Conservation (phyloP, 345 rosid species). For the Linum usitatissimum region DNA sequence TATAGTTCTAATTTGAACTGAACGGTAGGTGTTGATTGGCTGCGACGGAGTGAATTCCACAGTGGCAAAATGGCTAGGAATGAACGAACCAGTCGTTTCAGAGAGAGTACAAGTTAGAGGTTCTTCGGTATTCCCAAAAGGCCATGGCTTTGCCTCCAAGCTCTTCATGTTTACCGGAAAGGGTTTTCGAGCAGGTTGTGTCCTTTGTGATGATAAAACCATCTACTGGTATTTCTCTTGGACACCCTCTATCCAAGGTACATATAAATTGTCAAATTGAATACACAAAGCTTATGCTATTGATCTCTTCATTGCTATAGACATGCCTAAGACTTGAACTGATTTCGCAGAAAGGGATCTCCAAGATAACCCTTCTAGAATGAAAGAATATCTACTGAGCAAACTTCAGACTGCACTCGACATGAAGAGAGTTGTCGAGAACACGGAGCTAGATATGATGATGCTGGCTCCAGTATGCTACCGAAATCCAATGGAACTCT, state of each 20-base stretch:
- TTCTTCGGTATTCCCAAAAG: neutral
- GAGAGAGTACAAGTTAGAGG: neutral
- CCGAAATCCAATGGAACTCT: neutral
- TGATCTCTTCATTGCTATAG: neutral
- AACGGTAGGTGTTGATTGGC: constrained; percentile 5
- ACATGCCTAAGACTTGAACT: neutral
- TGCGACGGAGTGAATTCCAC: constrained; percentile 3
- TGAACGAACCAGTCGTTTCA: neutral
- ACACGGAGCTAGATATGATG: neutral
- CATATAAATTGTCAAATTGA: no score
- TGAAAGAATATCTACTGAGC: neutral
- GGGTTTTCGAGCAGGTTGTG: neutral
- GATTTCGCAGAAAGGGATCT: neutral
- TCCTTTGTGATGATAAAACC: neutral
- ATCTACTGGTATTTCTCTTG: neutral
- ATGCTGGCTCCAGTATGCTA: neutral
- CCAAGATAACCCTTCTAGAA: neutral
- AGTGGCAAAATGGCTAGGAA: neutral
- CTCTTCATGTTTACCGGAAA: neutral
- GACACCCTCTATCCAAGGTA: neutral
- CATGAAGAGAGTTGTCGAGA: neutral
- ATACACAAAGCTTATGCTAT: no score
- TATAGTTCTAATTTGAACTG: neutral
- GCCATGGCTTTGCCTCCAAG: neutral
- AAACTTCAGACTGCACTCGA: neutral